A percentile compares a stretch with the other conserved stretches of the same genome.
These are phyloP conservation scores for Barnettozyma sucrosica DNA, from an alignment of 805 yeast species.

Conservation along the genomic window DNA sequence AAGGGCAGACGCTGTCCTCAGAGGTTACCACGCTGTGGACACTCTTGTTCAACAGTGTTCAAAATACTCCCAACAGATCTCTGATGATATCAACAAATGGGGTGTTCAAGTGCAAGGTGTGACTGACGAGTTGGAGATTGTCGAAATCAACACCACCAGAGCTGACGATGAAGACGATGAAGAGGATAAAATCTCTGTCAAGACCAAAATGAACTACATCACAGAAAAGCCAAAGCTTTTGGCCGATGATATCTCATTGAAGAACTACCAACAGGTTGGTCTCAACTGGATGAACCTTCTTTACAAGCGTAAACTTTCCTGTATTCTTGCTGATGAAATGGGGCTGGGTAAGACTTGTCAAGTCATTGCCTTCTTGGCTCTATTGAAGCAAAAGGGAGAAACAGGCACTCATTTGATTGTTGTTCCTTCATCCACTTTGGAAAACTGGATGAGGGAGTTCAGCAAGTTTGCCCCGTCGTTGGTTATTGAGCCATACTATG, in stretches of 20 bases:
- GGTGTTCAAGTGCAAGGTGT: conserved; percentile 71
- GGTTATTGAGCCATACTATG: conserved; percentile 89
- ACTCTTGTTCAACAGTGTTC: conserved; percentile 83
- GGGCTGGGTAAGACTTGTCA: conserved; percentile 97
- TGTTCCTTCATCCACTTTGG: conserved; percentile 94
- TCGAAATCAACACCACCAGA: conserved; percentile 39
- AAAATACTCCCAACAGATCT: conserved; percentile 63
- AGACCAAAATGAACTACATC: conserved; percentile 39
- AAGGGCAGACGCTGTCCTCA: conserved; percentile 59
- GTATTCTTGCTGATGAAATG: conserved; percentile 98
- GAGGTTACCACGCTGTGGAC: conserved; percentile 92
- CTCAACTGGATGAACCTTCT: conserved; percentile 85
- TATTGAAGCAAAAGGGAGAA: conserved; percentile 60
- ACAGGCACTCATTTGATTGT: conserved; percentile 87
- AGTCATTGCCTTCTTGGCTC: conserved; percentile 87
- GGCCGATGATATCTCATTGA: conserved; percentile 59
- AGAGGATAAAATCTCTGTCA: conserved; percentile 25
- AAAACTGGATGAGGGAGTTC: conserved; percentile 96
- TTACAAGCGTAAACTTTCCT: conserved; percentile 73
- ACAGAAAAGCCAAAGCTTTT: conserved; percentile 67
- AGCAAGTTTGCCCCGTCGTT: conserved; percentile 79
- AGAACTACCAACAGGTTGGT: conserved; percentile 95
- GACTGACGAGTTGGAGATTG: conserved; percentile 60
- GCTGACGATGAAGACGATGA: conserved; percentile 25
- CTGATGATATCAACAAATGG: conserved; percentile 75